Evolutionary conservation across 108 stramenopile species (phyloP), one percentile per base, ranked within the genome.

Genomic region (Skeletonema potamos): DNA sequence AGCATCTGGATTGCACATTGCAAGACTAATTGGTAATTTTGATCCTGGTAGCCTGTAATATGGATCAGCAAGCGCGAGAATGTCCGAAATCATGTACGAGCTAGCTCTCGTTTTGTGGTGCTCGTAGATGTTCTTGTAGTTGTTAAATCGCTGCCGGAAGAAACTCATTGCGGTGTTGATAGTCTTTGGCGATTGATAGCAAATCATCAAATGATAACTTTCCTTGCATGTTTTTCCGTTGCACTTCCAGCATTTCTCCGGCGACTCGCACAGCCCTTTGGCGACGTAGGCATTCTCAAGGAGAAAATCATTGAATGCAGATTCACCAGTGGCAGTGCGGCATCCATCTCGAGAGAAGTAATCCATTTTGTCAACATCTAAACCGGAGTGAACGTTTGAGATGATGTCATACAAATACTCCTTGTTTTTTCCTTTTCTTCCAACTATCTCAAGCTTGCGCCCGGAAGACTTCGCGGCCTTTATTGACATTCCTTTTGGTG

Each of bases 321-420:
- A 54, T 18, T 48, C 61, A 10, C 64, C 60, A 36, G 84, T 62
- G 54, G 24, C 66, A 55, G 69, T 70, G 28, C 84, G 85, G 28
- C 76, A 62, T 39, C 66, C 57, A 79, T 98, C 97, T 41, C 97
- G 69, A 20, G 91, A 89, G 66, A 92, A 95, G 73, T 98, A 98
- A 72, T 98, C 97, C 26, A 96, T 84, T 60, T 98, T 98, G 68
- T 98, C 97, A 13, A 96, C 96, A 66, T 98, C 97, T 7, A 97
- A 71, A 2, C 97, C 97, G 8, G 72, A 82, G 64, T 90, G 91
- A 13, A 89, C 70, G 83, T 98, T 98, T 54, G 84, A 82, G 24
- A 98, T 91, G 57, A 98, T 89, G 76, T 97, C 96, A 72, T 98
- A 98, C 8, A 98, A 66, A 77, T 92, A 97, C 63, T 92, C 95